phyloP scores from a whole-genome alignment of 129 eudicot species.

The Flaveria sonorensis region DNA sequence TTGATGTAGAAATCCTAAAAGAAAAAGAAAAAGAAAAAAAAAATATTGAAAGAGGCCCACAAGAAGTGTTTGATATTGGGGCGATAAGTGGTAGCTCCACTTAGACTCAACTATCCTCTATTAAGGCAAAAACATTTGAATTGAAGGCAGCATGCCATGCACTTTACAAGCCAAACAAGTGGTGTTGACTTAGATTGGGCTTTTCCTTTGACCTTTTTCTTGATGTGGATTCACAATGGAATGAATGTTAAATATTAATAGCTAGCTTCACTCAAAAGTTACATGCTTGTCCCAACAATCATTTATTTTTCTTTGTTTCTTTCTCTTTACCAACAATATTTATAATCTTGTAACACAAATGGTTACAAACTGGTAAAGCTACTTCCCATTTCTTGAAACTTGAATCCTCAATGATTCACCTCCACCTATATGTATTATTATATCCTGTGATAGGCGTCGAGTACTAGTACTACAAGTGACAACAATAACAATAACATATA shows the following conservation, averaged over 20 bases:
- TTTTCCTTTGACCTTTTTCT: slow-evolving; percentile 41
- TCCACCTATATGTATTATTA: slow-evolving; percentile 29
- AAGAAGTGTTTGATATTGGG: slow-evolving; percentile 32
- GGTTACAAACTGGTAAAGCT: slow-evolving; percentile 28
- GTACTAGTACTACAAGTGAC: background rate
- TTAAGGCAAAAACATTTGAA: slow-evolving; percentile 34
- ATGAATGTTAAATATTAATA: slow-evolving; percentile 23
- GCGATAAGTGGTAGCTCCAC: slow-evolving; percentile 48
- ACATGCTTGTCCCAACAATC: slow-evolving; percentile 46
- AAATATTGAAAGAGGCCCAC: slow-evolving; percentile 10
- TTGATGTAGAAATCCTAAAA: slow-evolving; percentile 28
- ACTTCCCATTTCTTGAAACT: slow-evolving; percentile 41
- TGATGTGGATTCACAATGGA: slow-evolving; percentile 37
- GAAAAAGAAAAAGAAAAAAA: background rate
- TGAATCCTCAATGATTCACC: slow-evolving; percentile 39
- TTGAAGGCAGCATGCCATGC: slow-evolving; percentile 43
- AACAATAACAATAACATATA: background rate
- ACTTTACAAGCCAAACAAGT: slow-evolving; percentile 45
- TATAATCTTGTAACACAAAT: slow-evolving; percentile 24
- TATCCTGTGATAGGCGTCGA: background rate
- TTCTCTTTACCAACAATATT: slow-evolving; percentile 29
- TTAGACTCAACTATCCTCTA: slow-evolving; percentile 28
- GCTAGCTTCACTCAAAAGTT: slow-evolving; percentile 45
- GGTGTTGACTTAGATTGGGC: slow-evolving; percentile 48
- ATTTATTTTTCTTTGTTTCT: slow-evolving; percentile 38